Evolutionary conservation across 192 early-diverging fungal species (phyloP).

Genomic region (Tieghemiomyces parasiticus): DNA sequence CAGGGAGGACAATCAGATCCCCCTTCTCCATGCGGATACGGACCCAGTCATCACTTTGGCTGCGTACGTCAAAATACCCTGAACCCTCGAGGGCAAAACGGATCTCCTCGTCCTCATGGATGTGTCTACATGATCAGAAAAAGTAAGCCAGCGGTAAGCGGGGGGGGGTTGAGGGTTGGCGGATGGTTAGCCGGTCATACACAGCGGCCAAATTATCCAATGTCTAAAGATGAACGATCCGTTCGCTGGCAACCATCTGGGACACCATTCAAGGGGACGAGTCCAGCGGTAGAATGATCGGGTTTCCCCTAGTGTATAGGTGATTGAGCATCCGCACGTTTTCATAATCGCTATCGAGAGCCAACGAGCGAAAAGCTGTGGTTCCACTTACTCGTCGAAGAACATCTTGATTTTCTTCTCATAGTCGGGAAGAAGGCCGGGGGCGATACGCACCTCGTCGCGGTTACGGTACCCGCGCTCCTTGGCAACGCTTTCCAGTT

Average conservation of each 20-base stretch:
- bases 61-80: slow-evolving; percentile 85
- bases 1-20: slow-evolving; percentile 84
- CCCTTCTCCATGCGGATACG: slow-evolving; percentile 55
- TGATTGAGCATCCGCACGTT: too few relatives aligned
- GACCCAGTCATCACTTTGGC: slow-evolving; percentile 58
- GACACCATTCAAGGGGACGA: too few relatives aligned
- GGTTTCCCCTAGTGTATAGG: too few relatives aligned
- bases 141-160: too few relatives aligned
- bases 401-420: slow-evolving; percentile 89
- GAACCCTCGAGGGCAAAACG: slow-evolving; percentile 77
- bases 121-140: slow-evolving; percentile 35
- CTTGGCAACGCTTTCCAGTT: slow-evolving; percentile 49
- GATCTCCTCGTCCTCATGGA: slow-evolving; percentile 97
- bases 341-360: too few relatives aligned
- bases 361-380: too few relatives aligned
- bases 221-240: too few relatives aligned
- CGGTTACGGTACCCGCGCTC: slow-evolving; percentile 85
- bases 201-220: too few relatives aligned
- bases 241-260: too few relatives aligned
- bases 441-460: slow-evolving; percentile 73
- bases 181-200: too few relatives aligned
- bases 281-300: too few relatives aligned
- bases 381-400: slow-evolving; percentile 70
- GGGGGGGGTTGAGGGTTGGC: too few relatives aligned
- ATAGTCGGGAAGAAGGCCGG: slow-evolving; percentile 66